phyloP scores from a whole-genome alignment of 2,329 filamentous ascomycete species.

The Phyllosticta citriasiana region DNA sequence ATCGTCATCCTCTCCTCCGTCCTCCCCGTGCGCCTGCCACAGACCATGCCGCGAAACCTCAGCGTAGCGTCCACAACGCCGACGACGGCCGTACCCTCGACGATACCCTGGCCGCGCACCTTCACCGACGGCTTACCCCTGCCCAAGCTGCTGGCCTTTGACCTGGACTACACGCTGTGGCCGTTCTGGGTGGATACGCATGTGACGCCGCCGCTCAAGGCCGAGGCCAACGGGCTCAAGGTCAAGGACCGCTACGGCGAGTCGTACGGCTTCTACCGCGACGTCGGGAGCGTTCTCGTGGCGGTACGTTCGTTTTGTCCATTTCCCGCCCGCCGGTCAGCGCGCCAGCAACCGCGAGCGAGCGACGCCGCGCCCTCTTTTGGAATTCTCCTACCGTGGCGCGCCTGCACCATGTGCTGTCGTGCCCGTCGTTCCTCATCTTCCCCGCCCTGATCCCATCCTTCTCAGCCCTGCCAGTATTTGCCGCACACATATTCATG shows the following conservation, averaged over 20 bases:
- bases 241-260: conserved; percentile 44
- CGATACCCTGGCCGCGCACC: conserved; percentile 38
- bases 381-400: not conserved
- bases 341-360: not conserved
- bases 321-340: not conserved
- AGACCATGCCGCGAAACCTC: conserved; percentile 22
- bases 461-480: not conserved
- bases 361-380: not conserved
- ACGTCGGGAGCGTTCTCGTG: conserved; percentile 32
- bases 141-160: conserved; percentile 79
- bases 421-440: not conserved
- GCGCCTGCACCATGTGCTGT: not conserved
- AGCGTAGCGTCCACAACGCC: conserved; percentile 16
- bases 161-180: conserved; percentile 98
- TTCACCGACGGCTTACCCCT: conserved; percentile 61
- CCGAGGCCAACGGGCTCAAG: conserved; percentile 29
- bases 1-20: not conserved
- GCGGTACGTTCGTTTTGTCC: conserved; percentile 19
- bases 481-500: not conserved
- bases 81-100: conserved; percentile 26
- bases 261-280: conserved; percentile 37
- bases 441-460: not conserved
- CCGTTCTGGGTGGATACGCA: conserved; percentile 97
- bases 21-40: not conserved
- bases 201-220: conserved; percentile 62